Percentiles rank a stretch among this genome's conserved stretches.
phyloP scores from a whole-genome alignment of 306 rosid species.

The Cyclanthera cordifolia region DNA sequence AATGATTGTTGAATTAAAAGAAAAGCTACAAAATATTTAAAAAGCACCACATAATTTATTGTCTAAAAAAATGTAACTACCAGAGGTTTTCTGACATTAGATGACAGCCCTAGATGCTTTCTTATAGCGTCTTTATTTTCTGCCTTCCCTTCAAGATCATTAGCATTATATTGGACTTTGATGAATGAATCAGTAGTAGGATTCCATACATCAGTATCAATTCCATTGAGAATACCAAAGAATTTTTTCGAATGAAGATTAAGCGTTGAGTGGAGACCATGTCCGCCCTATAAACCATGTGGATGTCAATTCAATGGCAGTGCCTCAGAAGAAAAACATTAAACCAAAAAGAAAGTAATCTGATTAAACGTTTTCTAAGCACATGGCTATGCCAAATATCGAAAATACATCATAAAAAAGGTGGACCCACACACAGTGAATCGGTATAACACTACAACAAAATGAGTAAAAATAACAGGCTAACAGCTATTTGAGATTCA shows the following conservation, averaged over 20 bases:
- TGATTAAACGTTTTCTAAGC: not conserved
- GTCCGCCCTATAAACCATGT: conserved; percentile 48
- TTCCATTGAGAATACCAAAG: conserved; percentile 81
- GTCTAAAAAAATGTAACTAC: conserved; percentile 36
- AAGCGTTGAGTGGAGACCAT: conserved; percentile 79
- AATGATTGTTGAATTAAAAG: too few relatives aligned
- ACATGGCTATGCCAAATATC: not conserved
- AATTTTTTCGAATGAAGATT: conserved; percentile 71
- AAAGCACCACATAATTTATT: conserved; percentile 9
- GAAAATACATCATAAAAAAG: too few relatives aligned
- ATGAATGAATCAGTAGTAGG: conserved; percentile 67
- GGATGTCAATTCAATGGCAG: not conserved
- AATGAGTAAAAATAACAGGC: too few relatives aligned
- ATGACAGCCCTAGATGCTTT: conserved; percentile 63
- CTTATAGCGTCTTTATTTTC: conserved; percentile 72
- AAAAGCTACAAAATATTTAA: not conserved
- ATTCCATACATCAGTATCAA: conserved; percentile 87
- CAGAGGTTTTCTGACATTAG: conserved; percentile 64
- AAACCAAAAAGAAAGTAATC: not conserved
- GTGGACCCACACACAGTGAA: too few relatives aligned
- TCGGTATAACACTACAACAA: too few relatives aligned
- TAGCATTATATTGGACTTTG: conserved; percentile 64
- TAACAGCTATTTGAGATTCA: too few relatives aligned
- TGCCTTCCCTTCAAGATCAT: conserved; percentile 72
- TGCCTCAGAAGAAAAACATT: not conserved